phyloP scores from a whole-genome alignment of 805 yeast genomes.

The Saturnispora sanitii region DNA sequence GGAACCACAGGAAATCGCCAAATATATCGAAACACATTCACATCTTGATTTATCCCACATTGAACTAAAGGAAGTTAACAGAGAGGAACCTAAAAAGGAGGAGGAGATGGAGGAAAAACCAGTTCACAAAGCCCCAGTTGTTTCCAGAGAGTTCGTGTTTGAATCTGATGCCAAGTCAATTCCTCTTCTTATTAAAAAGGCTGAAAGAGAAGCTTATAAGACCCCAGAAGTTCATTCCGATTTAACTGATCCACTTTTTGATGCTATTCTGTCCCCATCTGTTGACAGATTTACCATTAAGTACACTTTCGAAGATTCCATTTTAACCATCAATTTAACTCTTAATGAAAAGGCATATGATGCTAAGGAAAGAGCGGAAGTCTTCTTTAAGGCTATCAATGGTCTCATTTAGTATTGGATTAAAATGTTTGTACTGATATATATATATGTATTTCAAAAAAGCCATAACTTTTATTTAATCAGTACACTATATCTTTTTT shows the following conservation, averaged over 20 bases:
- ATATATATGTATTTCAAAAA: background rate
- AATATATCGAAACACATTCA: slow-evolving; percentile 44
- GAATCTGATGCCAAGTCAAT: slow-evolving; percentile 24
- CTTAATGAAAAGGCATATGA: slow-evolving; percentile 33
- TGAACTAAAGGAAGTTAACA: slow-evolving; percentile 26
- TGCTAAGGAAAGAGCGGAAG: slow-evolving; percentile 37
- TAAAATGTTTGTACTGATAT: background rate
- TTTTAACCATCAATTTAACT: slow-evolving; percentile 28
- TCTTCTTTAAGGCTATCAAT: slow-evolving; percentile 20
- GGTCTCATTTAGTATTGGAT: background rate
- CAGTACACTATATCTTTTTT: background rate
- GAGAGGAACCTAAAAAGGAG: background rate
- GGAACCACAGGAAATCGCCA: slow-evolving; percentile 42
- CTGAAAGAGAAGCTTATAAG: slow-evolving; percentile 36
- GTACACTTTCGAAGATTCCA: slow-evolving; percentile 19
- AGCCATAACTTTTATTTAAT: background rate
- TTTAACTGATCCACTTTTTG: slow-evolving; percentile 50
- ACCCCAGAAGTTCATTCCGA: slow-evolving; percentile 27
- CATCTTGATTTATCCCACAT: slow-evolving; percentile 69
- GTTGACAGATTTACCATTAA: slow-evolving; percentile 33
- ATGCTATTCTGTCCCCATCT: slow-evolving; percentile 42
- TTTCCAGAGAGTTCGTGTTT: slow-evolving; percentile 1
- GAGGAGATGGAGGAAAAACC: slow-evolving; percentile 15
- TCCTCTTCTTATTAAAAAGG: slow-evolving; percentile 34
- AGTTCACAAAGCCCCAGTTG: slow-evolving; percentile 21